phyloP scores from a whole-genome alignment of 768 basidiomycete genomes.

The Collybiopsis confluens region DNA sequence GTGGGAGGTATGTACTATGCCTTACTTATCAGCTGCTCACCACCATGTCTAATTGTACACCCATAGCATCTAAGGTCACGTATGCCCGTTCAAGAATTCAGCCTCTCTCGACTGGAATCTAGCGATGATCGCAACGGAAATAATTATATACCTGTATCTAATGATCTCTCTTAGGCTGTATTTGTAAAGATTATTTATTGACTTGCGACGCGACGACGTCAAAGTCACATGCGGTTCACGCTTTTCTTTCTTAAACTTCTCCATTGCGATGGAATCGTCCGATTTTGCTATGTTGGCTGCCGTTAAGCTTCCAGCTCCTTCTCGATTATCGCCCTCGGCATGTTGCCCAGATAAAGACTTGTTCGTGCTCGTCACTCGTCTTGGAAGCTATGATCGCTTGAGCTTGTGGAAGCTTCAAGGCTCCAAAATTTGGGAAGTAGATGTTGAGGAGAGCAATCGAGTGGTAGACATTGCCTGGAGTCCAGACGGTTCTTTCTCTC shows the following conservation, averaged over 20 bases:
- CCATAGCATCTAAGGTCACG: conserved; percentile 59
- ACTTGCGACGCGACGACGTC: neutral
- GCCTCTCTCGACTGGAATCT: conserved; percentile 38
- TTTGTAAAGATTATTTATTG: too few species aligned
- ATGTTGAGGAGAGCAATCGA: conserved; percentile 49
- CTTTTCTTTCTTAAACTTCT: neutral
- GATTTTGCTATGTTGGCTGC: conserved; percentile 56
- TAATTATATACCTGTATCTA: conserved; percentile 43
- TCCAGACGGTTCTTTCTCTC: conserved; percentile 59
- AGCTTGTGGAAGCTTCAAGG: conserved; percentile 82
- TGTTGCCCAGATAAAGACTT: conserved; percentile 88
- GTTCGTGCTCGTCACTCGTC: conserved; percentile 59
- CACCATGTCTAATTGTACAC: too few species aligned
- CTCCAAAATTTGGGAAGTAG: conserved; percentile 78
- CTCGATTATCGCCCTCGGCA: conserved; percentile 55
- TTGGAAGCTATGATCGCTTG: conserved; percentile 65
- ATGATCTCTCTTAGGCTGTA: conserved; percentile 6
- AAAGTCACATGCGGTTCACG: neutral
- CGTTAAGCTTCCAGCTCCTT: conserved; percentile 51
- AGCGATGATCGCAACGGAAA: conserved; percentile 28
- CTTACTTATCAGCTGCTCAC: neutral
- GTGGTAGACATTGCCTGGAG: conserved; percentile 73
- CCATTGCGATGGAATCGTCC: conserved; percentile 33
- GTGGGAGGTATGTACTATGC: conserved; percentile 70
- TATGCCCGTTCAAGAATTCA: conserved; percentile 41